phyloP scores from a whole-genome alignment of 2,329 filamentous ascomycete genomes.

The Cercospora zeae-maydis region DNA sequence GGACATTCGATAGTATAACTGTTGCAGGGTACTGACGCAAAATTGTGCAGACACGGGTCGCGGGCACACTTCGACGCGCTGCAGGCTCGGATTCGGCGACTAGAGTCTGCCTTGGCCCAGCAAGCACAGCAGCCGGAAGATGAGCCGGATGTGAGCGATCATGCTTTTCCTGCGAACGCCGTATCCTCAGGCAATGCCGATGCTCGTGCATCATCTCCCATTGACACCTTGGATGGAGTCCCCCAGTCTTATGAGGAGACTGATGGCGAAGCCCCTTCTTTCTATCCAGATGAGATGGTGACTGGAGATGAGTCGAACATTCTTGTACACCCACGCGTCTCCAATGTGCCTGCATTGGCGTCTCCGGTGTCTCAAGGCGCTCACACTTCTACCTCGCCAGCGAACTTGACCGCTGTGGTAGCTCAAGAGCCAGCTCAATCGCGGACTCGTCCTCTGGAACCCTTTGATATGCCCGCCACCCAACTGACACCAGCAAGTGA shows the following conservation, averaged over 20 bases:
- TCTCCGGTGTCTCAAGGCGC: neutral
- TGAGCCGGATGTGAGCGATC: neutral
- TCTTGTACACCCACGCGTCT: neutral
- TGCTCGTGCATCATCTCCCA: neutral
- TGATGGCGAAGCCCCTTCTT: neutral
- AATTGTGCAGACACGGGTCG: neutral
- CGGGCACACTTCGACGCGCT: neutral
- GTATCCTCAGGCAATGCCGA: neutral
- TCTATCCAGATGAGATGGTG: neutral
- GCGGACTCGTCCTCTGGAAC: neutral
- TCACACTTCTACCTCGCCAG: neutral
- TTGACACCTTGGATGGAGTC: neutral
- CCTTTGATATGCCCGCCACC: neutral
- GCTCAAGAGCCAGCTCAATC: neutral
- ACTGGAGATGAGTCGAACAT: neutral
- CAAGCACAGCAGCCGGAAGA: neutral
- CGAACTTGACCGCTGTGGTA: neutral
- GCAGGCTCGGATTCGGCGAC: neutral
- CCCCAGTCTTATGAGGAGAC: neutral
- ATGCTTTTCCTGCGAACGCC: neutral
- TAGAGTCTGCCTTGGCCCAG: neutral
- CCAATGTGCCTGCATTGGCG: neutral
- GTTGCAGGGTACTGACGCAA: neutral
- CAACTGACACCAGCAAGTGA: neutral
- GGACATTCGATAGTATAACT: neutral